Base-by-base conservation (phyloP, 139 green algal species). In the Volvox africanus region DNA sequence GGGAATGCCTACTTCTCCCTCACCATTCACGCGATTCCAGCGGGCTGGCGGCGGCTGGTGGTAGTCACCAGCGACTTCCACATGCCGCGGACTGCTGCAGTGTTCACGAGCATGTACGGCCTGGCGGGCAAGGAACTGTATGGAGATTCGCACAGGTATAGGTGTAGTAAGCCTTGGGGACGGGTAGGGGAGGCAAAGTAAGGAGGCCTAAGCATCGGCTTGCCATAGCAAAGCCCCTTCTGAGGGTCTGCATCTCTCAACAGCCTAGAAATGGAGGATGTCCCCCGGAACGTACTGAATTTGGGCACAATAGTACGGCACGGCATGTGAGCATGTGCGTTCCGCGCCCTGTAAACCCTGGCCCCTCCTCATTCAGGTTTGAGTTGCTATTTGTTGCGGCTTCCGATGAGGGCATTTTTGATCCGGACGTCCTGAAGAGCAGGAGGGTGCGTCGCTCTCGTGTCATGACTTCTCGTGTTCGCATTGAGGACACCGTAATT, bases 1-100 rank as follows among this genome's bases (percentile, higher is more conserved):
- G 96, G 97, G 76, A 99, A 99, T 91, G 97, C 93, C 44, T 99
- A 96, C 89, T 99, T 98, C 86, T 90, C 88, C 2, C 88, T 97
- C 6, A 92, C 93, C 61, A 98, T 97, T 76, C 97, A 99, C 85
- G 95, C 96, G 16, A 30, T 99, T 5, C 97, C 97, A 16, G 92
- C 93, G 33, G 92, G 93, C 28, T 99, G 97, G 97, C 85, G 91
- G 32, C 77, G 81, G 37, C 22, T 86, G 79, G 80, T 76, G 69
- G 68, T 82, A 83, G 75, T 44, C 61, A 96, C 97, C 2, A 95
- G 90, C 83, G 92, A 94, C 80, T 99, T 98, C 92, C 97, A 98
- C 93, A 98, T 99, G 96, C 94, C 95, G 0, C 92, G 97, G 32
- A 95, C 92, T 26, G 86, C 75, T 9, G 92, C 92, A n/a, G 95